Evolutionary conservation across 2,329 filamentous ascomycete genomes (phyloP), one percentile per base, ranked within the genome.

Genomic region (Chrysoporthe puriensis): DNA sequence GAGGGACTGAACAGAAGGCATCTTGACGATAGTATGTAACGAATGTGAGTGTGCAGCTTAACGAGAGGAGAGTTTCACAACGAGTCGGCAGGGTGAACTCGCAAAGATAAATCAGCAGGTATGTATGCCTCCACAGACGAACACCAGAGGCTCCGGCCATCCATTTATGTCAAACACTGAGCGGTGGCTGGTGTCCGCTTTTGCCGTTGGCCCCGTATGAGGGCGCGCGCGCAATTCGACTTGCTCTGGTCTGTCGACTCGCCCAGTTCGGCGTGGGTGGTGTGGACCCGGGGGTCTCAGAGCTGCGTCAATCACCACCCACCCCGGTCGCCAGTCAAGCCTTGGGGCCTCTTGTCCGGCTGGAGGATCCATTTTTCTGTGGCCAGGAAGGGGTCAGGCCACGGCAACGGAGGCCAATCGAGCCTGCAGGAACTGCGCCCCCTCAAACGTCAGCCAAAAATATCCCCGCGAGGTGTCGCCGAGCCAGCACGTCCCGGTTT

Each of bases 361-460:
- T 57, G 54, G 16, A 18, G 54, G 54, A 57, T 18, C 54, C 54
- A 26, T n/a, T 36, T 57, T 40, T 57, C 16, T 16, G 3, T 9
- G 14, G 6, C 26, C 5, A 40, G 36, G 36, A 40, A 40, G 36
- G 36, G 36, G 32, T n/a, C 32, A n/a, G 54, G 57, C 44, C 56
- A 56, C 42, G 64, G 13, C 44, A 13, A 63, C 36, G 18, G 42
- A 34, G 52, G 21, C 66, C 66, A 68, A 68, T 65, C 36, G 57
- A 68, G 42, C 42, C 34, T 62, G 66, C 48, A 34, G 54, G 60
- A 58, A 56, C 62, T 68, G 57, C 66, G 62, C 62, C 46, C 40
- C 62, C 57, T 63, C 42, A 65, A 59, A 68, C 66, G 66, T 62
- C 62, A 68, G 57, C 62, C 66, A 59, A 43, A 64, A 40, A 57